Percentiles rank a stretch among this genome's conserved stretches.
Evolutionary conservation across 2,329 filamentous ascomycete genomes (phyloP).

Genomic region (Alternaria sp.): DNA sequence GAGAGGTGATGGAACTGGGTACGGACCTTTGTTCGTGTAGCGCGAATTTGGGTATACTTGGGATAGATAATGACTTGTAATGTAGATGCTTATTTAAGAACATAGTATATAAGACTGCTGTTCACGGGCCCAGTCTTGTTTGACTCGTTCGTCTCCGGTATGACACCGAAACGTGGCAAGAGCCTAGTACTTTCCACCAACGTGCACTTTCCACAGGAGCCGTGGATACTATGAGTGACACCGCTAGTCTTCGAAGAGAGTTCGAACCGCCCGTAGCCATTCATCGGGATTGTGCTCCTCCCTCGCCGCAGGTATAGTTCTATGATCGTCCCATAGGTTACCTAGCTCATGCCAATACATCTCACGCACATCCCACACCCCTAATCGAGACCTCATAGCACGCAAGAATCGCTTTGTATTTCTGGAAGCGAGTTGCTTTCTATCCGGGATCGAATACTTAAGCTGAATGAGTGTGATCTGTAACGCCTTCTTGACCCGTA

Average conservation of each 20-base stretch:
- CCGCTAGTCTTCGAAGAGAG: background rate
- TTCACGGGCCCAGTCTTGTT: background rate
- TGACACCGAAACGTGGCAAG: background rate
- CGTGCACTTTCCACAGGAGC: background rate
- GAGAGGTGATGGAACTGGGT: constrained; percentile 7
- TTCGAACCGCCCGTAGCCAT: background rate
- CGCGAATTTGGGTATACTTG: background rate
- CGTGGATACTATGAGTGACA: background rate
- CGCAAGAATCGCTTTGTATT: background rate
- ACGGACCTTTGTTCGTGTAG: constrained; percentile 4
- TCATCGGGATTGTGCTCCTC: background rate
- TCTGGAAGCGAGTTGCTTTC: background rate
- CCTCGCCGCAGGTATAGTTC: background rate
- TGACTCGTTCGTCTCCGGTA: background rate
- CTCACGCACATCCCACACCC: background rate
- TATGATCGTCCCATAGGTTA: fast-evolving
- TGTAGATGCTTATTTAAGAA: background rate
- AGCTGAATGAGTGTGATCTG: background rate
- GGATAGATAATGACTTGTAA: background rate
- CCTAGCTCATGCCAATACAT: background rate
- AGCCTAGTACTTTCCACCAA: background rate
- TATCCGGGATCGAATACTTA: fast-evolving
- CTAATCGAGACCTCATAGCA: background rate
- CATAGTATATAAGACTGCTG: background rate
- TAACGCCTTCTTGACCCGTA: background rate